Evolutionary conservation across 805 yeast genomes (phyloP).

Genomic region (Kregervanrija fluxuum): DNA sequence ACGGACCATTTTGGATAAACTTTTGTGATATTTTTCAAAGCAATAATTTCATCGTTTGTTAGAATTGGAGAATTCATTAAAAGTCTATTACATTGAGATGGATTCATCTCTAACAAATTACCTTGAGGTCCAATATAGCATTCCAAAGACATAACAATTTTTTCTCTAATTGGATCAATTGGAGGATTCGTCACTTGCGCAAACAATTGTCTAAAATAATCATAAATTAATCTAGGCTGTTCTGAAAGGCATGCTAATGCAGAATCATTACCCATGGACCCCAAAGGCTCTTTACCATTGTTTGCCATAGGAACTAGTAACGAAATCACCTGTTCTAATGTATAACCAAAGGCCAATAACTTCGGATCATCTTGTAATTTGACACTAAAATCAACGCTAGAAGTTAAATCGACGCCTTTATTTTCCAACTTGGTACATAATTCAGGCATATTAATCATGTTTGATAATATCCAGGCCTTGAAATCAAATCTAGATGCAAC

Average conservation of each 20-base stretch:
- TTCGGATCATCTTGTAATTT: conserved; percentile 77
- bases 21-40: conserved; percentile 62
- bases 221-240: conserved; percentile 85
- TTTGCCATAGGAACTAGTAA: conserved; percentile 90
- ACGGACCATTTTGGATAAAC: conserved; percentile 86
- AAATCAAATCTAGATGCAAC: conserved; percentile 84
- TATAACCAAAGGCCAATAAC: conserved; percentile 81
- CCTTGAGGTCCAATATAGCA: conserved; percentile 99
- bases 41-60: conserved; percentile 62
- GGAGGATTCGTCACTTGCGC: conserved; percentile 99
- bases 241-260: conserved; percentile 92
- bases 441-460: conserved; percentile 78
- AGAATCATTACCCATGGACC: conserved; percentile 98
- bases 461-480: conserved; percentile 87
- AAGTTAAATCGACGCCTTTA: conserved; percentile 26
- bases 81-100: conserved; percentile 86
- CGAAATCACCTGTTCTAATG: conserved; percentile 84
- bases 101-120: conserved; percentile 84
- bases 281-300: conserved; percentile 88
- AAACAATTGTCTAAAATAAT: conserved; percentile 90
- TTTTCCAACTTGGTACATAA: conserved; percentile 51
- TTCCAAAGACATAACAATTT: conserved; percentile 93
- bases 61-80: conserved; percentile 78
- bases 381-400: conserved; percentile 24
- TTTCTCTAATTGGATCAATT: conserved; percentile 95